phyloP scores from a whole-genome alignment of 139 green algal species.

The Haematococcus lacustris region DNA sequence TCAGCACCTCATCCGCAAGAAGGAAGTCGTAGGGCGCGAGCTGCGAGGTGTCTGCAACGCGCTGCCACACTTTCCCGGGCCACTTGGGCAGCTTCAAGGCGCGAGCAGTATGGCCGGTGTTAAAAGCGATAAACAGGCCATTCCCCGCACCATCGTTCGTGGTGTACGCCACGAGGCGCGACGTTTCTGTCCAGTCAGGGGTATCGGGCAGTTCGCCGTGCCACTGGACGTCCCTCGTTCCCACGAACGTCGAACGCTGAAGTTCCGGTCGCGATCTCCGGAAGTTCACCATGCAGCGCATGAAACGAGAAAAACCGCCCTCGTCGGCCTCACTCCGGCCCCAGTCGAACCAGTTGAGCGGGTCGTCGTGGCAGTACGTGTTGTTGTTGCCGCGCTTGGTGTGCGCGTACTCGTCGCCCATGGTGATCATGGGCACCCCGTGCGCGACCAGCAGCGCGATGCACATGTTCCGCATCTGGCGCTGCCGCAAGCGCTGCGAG shows the following conservation, averaged over 20 bases:
- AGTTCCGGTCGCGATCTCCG: conserved; percentile 44
- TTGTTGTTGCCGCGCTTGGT: conserved; percentile 97
- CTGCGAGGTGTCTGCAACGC: conserved; percentile 71
- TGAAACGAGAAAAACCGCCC: conserved; percentile 70
- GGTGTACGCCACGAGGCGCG: conserved; percentile 50
- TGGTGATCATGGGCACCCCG: conserved; percentile 91
- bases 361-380: conserved; percentile 96
- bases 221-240: conserved; percentile 71
- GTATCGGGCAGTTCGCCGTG: conserved; percentile 54
- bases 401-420: conserved; percentile 97
- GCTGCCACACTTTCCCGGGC: conserved; percentile 52
- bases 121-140: conserved; percentile 71
- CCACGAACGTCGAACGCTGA: conserved; percentile 56
- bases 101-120: conserved; percentile 42
- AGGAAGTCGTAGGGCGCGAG: conserved; percentile 79
- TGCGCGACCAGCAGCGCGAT: conserved; percentile 80
- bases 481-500: conserved; percentile 44
- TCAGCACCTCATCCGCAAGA: conserved; percentile 54
- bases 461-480: conserved; percentile 86
- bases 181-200: conserved; percentile 85
- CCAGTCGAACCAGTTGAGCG: conserved; percentile 67
- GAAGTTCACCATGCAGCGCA: conserved; percentile 50
- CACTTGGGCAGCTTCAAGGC: conserved; percentile 55
- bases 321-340: conserved; percentile 43
- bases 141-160: conserved; percentile 1